Percentiles rank a stretch among this genome's conserved stretches.
These are phyloP conservation scores for Dendrostoma leiphaemia DNA, from an alignment of 2,329 filamentous ascomycete genomes.

Conservation along the genomic window DNA sequence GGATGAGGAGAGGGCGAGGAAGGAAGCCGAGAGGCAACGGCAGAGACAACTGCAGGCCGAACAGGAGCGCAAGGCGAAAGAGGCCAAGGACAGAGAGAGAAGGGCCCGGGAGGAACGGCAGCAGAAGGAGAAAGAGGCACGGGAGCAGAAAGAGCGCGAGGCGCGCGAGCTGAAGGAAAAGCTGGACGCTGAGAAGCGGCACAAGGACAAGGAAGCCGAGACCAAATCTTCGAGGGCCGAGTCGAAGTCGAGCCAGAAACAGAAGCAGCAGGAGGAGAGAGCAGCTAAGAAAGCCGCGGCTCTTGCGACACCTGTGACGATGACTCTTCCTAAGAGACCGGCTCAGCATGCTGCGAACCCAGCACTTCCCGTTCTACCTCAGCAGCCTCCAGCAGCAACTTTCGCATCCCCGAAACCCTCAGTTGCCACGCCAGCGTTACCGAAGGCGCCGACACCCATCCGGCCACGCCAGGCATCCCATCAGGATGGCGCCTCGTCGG, in stretches of 20 bases:
- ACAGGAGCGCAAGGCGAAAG: conserved; percentile 77
- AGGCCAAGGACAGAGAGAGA: conserved; percentile 78
- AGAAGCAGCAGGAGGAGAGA: conserved; percentile 45
- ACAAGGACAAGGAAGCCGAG: conserved; percentile 49
- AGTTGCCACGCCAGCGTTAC: conserved; percentile 75
- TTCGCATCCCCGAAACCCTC: conserved; percentile 77
- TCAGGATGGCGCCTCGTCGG: conserved; percentile 68
- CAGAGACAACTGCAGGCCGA: conserved; percentile 85
- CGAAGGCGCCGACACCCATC: conserved; percentile 79
- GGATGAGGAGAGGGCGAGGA: conserved; percentile 81
- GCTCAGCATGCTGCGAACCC: conserved; percentile 37
- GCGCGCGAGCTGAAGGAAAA: conserved; percentile 52
- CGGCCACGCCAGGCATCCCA: conserved; percentile 76
- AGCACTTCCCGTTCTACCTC: conserved; percentile 53
- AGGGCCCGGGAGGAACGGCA: conserved; percentile 81
- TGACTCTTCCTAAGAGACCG: conserved; percentile 39
- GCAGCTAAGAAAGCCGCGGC: conserved; percentile 39
- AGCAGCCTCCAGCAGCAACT: conserved; percentile 53
- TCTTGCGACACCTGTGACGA: conserved; percentile 30
- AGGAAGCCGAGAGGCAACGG: conserved; percentile 80
- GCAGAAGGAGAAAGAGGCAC: conserved; percentile 72
- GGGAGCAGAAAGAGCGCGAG: conserved; percentile 62
- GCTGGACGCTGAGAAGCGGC: conserved; percentile 56
- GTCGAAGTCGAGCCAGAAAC: conserved; percentile 38
- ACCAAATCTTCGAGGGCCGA: conserved; percentile 38